These are phyloP conservation scores for Phytophthora vignae DNA, from an alignment of 352 stramenopile species.

Conservation along the genomic window DNA sequence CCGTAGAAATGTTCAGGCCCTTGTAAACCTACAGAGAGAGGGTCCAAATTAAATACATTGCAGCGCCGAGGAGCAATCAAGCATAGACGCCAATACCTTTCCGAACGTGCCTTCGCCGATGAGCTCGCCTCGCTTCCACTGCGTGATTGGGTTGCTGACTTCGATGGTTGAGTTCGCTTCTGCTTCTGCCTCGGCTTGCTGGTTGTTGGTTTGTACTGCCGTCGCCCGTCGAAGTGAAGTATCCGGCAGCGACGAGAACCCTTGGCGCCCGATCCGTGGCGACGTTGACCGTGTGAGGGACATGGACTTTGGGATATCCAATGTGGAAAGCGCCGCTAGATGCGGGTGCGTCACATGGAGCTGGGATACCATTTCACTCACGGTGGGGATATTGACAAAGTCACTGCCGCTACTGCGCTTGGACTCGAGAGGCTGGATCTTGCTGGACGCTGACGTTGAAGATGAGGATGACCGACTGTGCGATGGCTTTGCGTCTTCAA, in stretches of 20 bases:
- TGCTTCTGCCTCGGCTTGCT: constrained; percentile 18
- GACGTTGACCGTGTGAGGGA: constrained; percentile 64
- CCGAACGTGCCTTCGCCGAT: constrained; percentile 97
- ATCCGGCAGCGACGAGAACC: constrained; percentile 38
- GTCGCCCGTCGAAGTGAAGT: constrained; percentile 20
- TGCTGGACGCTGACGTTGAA: constrained; percentile 11
- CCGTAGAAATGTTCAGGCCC: constrained; percentile 93
- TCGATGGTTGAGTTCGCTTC: neutral
- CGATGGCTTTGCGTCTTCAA: constrained; percentile 12
- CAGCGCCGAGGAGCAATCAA: neutral
- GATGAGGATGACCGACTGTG: constrained; percentile 4
- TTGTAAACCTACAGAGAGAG: constrained; percentile 85
- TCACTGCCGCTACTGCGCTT: constrained; percentile 19
- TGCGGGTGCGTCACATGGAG: constrained; percentile 41
- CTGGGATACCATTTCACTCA: constrained; percentile 46
- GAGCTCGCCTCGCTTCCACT: constrained; percentile 94
- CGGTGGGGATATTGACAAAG: constrained; percentile 25
- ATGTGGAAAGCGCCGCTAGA: constrained; percentile 19
- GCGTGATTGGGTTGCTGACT: constrained; percentile 50
- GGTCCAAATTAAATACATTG: neutral
- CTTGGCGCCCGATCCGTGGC: constrained; percentile 45
- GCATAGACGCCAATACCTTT: constrained; percentile 41
- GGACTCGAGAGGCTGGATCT: constrained; percentile 1
- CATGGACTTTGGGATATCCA: constrained; percentile 39
- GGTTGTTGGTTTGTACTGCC: constrained; percentile 21